These are phyloP conservation scores for Lactarius quietus DNA, from an alignment of 768 basidiomycete species.

Conservation along the genomic window DNA sequence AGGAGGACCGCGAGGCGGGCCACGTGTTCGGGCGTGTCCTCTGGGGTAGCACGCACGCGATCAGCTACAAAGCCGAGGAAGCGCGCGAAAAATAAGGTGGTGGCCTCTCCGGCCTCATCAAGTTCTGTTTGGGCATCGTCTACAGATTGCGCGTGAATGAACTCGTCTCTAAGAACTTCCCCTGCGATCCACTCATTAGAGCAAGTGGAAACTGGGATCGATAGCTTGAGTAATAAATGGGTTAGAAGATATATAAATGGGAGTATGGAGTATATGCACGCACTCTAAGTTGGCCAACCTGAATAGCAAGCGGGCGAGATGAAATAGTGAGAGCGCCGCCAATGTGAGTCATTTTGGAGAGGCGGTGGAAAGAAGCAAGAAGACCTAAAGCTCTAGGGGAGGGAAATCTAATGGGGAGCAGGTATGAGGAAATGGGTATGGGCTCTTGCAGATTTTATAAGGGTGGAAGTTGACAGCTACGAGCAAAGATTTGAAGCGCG, in stretches of 20 bases:
- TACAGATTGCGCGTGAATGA: slow-evolving; percentile 60
- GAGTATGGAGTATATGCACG: slow-evolving; percentile 24
- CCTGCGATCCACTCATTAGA: slow-evolving; percentile 88
- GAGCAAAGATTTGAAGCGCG: background rate
- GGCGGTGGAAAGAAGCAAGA: slow-evolving; percentile 15
- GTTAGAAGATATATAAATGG: slow-evolving; percentile 10
- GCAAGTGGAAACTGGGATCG: slow-evolving; percentile 82
- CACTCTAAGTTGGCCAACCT: slow-evolving; percentile 36
- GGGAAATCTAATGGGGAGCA: slow-evolving; percentile 17
- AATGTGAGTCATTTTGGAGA: slow-evolving; percentile 35
- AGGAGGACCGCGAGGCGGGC: slow-evolving; percentile 66
- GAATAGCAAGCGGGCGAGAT: slow-evolving; percentile 37
- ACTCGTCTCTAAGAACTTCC: slow-evolving; percentile 88
- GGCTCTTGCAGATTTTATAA: slow-evolving; percentile 15
- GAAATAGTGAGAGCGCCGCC: slow-evolving; percentile 34
- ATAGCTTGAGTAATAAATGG: slow-evolving; percentile 47
- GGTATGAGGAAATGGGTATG: slow-evolving; percentile 12
- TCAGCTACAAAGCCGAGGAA: slow-evolving; percentile 77
- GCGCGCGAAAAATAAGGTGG: slow-evolving; percentile 73
- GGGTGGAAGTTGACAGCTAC: background rate
- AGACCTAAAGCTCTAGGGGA: slow-evolving; percentile 19
- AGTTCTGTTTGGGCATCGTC: slow-evolving; percentile 56
- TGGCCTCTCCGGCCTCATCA: slow-evolving; percentile 58
- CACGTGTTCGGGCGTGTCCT: slow-evolving; percentile 37
- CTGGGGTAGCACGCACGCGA: slow-evolving; percentile 53